Evolutionary conservation across 2,329 filamentous ascomycete genomes (phyloP), one percentile per base, ranked within the genome.

Genomic region (Fusarium nurragi): DNA sequence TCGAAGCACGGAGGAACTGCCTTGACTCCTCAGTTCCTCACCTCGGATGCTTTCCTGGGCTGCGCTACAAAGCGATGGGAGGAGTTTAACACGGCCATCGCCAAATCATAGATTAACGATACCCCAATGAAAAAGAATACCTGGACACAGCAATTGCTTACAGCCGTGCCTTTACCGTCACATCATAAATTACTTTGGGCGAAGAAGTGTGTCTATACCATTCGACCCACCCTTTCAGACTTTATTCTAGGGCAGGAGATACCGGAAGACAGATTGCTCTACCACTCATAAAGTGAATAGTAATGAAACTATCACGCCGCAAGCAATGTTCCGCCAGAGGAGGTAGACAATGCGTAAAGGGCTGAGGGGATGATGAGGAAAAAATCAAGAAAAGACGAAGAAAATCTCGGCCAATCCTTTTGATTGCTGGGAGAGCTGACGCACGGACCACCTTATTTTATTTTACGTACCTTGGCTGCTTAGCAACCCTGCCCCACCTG

Each of bases 191-290:
- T 36, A 32, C 36, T 41, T 44, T 43, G 60, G 40, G 46, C 41
- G 22, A 51, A 52, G 48, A 71, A 71, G 81, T 92, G 88, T 92
- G 86, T 88, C 88, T 85, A 61, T 54, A 88, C 88, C 88, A 88
- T 89, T 91, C 90, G 90, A 93, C 90, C 90, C 83, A 88, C 90
- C 88, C 88, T 87, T 86, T 92, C 90, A 92, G 83, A 83, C 77
- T 78, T 79, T 79, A 88, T 86, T 93, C 90, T 85, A 91, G 88
- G 88, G 90, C 88, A 91, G 90, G 89, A 93, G 90, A 93, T 93
- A 93, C 90, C 89, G 88, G 88, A 87, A 83, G 89, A 86, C 77
- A 74, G 71, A 64, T 86, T 77, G 70, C 79, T 91, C 87, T 91
- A 77, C 84, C 88, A 85, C 88, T 83, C 85, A 81, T 57, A 60